These are phyloP conservation scores for Aspergillus sp. DNA, from an alignment of 2,329 filamentous ascomycete species.

Conservation along the genomic window DNA sequence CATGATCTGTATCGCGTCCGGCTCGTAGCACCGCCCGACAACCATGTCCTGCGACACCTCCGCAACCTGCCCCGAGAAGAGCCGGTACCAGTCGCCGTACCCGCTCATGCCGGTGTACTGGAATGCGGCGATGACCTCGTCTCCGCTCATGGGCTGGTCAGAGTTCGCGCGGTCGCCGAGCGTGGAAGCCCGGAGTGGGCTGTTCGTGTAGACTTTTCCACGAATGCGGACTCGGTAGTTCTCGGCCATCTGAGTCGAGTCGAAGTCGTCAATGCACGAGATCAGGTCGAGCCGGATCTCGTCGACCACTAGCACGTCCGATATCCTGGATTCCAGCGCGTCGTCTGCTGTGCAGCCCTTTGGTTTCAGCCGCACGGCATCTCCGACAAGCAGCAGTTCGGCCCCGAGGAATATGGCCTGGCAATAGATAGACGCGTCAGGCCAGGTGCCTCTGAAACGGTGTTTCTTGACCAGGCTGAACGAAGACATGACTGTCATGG, in stretches of 20 bases:
- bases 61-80: slow-evolving; percentile 35
- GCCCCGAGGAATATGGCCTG: slow-evolving; percentile 48
- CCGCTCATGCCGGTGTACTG: slow-evolving; percentile 33
- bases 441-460: slow-evolving; percentile 47
- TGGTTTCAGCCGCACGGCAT: slow-evolving; percentile 44
- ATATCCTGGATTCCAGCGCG: slow-evolving; percentile 20
- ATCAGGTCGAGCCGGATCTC: slow-evolving; percentile 44
- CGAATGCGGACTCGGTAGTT: slow-evolving; percentile 39
- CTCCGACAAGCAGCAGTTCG: slow-evolving; percentile 47
- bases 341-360: slow-evolving; percentile 10
- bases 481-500: slow-evolving; percentile 44
- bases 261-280: slow-evolving; percentile 39
- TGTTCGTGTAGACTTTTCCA: slow-evolving; percentile 40
- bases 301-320: slow-evolving; percentile 46
- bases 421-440: slow-evolving; percentile 43
- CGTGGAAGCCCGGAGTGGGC: slow-evolving; percentile 17
- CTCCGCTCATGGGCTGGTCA: slow-evolving; percentile 16
- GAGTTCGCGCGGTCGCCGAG: slow-evolving; percentile 10
- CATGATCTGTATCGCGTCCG: slow-evolving; percentile 39
- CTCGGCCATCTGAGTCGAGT: slow-evolving; percentile 38
- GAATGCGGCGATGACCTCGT: slow-evolving; percentile 27
- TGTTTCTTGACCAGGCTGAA: slow-evolving; percentile 45
- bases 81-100: slow-evolving; percentile 45
- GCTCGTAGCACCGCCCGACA: slow-evolving; percentile 47
- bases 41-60: slow-evolving; percentile 44